A percentile compares a stretch with the other conserved stretches of the same genome.
Conservation (phyloP, 1,284 basidiomycete genomes). For the Melampsora larici-populina region DNA sequence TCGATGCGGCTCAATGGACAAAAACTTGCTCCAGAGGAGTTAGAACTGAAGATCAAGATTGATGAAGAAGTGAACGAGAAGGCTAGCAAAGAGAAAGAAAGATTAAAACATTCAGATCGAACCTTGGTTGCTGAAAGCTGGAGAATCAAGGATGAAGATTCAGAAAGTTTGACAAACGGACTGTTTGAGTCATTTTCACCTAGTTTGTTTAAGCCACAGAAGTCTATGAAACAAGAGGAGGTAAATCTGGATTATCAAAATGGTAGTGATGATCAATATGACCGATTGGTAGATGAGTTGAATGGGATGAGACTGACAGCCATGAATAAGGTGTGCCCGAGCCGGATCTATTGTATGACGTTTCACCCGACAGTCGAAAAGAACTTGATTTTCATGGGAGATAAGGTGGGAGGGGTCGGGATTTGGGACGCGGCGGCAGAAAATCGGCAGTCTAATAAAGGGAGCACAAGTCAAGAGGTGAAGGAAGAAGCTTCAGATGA, state of each 20-base stretch:
- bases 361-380: conserved; percentile 33
- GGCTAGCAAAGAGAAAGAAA: conserved; percentile 11
- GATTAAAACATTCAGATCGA: conserved; percentile 27
- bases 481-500: conserved; percentile 7
- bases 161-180: not conserved
- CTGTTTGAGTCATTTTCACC: conserved; percentile 14
- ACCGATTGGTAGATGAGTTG: conserved; percentile 9
- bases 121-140: conserved; percentile 18
- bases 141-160: conserved; percentile 7
- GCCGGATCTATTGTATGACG: conserved; percentile 33
- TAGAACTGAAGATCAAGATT: not conserved
- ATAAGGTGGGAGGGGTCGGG: conserved; percentile 27
- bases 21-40: not conserved
- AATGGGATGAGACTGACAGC: conserved; percentile 1
- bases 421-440: conserved; percentile 32
- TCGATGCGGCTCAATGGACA: conserved; percentile 23
- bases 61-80: conserved; percentile 13
- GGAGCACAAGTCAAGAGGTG: conserved; percentile 4
- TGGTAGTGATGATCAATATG: conserved; percentile 19
- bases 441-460: not conserved
- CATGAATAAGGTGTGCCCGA: conserved; percentile 23
- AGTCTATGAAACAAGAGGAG: conserved; percentile 39
- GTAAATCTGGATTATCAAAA: conserved; percentile 26
- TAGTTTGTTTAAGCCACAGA: not conserved
- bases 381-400: conserved; percentile 22